A percentile compares a stretch with the other conserved stretches of the same genome.
Conservation (phyloP, 1,284 basidiomycete genomes). For the Gomphus bonarii region DNA sequence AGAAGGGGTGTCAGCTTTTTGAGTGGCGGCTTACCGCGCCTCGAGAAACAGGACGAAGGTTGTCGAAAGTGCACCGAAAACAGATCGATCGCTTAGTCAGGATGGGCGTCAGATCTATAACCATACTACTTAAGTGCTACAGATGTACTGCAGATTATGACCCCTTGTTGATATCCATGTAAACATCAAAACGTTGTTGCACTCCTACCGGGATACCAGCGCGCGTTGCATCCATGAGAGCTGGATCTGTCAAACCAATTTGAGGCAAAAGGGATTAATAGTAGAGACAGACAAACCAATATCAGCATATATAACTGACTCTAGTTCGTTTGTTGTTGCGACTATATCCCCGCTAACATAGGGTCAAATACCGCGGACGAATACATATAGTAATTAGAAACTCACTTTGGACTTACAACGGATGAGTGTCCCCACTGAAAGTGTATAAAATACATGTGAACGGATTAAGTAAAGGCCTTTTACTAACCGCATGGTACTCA, state of each 20-base stretch:
- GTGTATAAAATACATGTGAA: not conserved
- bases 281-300: slow-evolving; percentile 50
- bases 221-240: slow-evolving; percentile 58
- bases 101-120: not conserved
- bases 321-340: slow-evolving; percentile 68
- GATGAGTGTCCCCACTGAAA: slow-evolving; percentile 82
- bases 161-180: slow-evolving; percentile 53
- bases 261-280: not conserved
- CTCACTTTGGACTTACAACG: slow-evolving; percentile 83
- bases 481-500: slow-evolving; percentile 75
- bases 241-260: slow-evolving; percentile 46
- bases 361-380: not conserved
- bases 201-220: slow-evolving; percentile 79
- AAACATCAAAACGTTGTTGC: slow-evolving; percentile 89
- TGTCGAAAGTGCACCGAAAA: slow-evolving; percentile 5
- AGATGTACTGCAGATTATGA: not conserved
- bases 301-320: slow-evolving; percentile 72
- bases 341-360: slow-evolving; percentile 66
- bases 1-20: slow-evolving; percentile 3
- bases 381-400: slow-evolving; percentile 10
- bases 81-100: slow-evolving; percentile 6
- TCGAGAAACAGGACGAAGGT: slow-evolving; percentile 10
- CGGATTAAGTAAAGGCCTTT: not conserved
- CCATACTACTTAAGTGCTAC: not conserved
- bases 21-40: slow-evolving; percentile 8